Evolutionary conservation across 305 asterid species (phyloP).

Genomic region (Salvia sclarea): DNA sequence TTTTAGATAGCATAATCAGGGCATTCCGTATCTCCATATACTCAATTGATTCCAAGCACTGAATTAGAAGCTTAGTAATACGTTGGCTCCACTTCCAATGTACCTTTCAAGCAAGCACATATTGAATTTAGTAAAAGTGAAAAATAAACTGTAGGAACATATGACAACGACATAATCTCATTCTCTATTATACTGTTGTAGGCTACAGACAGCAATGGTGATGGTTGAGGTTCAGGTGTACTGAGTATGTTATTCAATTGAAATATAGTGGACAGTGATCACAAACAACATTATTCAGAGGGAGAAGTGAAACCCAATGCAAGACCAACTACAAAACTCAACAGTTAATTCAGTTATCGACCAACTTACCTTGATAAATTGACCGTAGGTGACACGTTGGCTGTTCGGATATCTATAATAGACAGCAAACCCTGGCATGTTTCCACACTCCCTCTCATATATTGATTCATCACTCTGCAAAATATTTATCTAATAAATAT

Average conservation of each 20-base stretch:
- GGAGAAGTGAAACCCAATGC: background rate
- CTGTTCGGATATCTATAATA: conserved; percentile 97
- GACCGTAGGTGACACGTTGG: conserved; percentile 94
- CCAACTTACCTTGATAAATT: conserved; percentile 84
- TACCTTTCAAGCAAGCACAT: conserved; percentile 58
- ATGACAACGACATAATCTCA: conserved; percentile 6
- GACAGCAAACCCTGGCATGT: conserved; percentile 99
- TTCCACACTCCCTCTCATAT: conserved; percentile 98
- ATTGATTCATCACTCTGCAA: conserved; percentile 84
- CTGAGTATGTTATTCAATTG: background rate
- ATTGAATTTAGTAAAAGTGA: conserved; percentile 1
- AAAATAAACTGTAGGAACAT: conserved; percentile 2
- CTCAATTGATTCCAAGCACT: conserved; percentile 94
- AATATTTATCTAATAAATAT: conserved; percentile 24
- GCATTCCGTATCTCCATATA: conserved; percentile 99
- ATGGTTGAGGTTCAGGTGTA: conserved; percentile 4
- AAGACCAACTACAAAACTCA: conserved; percentile 14
- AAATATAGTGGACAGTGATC: conserved; percentile 5
- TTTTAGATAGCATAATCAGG: conserved; percentile 86
- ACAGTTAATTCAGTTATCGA: conserved; percentile 19
- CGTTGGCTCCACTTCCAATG: conserved; percentile 99
- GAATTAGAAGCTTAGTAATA: conserved; percentile 89
- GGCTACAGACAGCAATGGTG: background rate
- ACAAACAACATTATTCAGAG: conserved; percentile 8
- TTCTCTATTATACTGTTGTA: background rate